Evolutionary conservation across 495 filamentous ascomycete species (phyloP).

Genomic region (Penicillium goetzii): DNA sequence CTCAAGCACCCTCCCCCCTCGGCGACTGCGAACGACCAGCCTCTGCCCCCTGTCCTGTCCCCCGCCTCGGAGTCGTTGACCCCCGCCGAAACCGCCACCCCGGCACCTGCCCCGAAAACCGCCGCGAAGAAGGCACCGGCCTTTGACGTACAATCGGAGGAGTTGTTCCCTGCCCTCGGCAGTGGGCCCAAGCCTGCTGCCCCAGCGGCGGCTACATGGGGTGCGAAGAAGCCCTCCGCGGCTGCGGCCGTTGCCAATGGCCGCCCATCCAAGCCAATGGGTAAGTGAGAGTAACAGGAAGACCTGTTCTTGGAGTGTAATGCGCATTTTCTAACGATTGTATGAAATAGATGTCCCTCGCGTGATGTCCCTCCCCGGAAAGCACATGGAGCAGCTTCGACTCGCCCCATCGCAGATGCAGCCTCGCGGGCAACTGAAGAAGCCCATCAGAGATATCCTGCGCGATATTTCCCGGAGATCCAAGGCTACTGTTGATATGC

Average conservation of each 20-base stretch:
- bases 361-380: conserved; percentile 72
- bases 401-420: conserved; percentile 74
- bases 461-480: conserved; percentile 86
- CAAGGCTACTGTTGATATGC: conserved; percentile 81
- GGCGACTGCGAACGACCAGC: conserved; percentile 40
- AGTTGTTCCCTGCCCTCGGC: conserved; percentile 87
- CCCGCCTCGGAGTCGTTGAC: conserved; percentile 24
- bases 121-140: conserved; percentile 49
- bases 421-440: conserved; percentile 74
- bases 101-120: conserved; percentile 38
- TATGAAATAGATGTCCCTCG: conserved; percentile 50
- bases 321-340: conserved; percentile 4
- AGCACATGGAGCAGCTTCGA: conserved; percentile 72
- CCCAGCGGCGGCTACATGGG: conserved; percentile 71
- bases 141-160: conserved; percentile 83
- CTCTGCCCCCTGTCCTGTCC: conserved; percentile 26
- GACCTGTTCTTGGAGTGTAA: neutral
- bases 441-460: conserved; percentile 77
- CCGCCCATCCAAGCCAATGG: conserved; percentile 46
- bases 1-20: conserved; percentile 60
- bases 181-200: conserved; percentile 66
- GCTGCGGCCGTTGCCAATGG: conserved; percentile 66
- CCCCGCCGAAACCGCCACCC: conserved; percentile 24
- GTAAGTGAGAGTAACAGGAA: conserved; percentile 30
- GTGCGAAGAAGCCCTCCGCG: conserved; percentile 58